phyloP scores from a whole-genome alignment of 306 rosid species.

The Medicago ruthenica region DNA sequence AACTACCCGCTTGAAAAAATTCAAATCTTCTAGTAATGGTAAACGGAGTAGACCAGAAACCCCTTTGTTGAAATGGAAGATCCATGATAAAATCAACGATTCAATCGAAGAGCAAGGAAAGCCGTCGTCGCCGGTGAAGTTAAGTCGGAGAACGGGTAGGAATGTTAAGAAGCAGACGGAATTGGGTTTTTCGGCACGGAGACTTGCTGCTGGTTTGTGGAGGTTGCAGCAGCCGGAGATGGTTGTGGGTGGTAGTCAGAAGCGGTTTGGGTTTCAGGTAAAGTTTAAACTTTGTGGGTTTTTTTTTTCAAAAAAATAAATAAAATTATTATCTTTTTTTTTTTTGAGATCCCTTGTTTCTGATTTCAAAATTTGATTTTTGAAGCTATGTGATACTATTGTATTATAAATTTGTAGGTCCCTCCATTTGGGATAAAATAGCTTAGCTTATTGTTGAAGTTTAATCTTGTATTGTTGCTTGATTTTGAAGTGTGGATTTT shows the following conservation, averaged over 20 bases:
- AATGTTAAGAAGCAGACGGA: slow-evolving; percentile 51
- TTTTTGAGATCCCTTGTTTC: slow-evolving; percentile 41
- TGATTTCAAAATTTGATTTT: slow-evolving; percentile 32
- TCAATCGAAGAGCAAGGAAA: slow-evolving; percentile 50
- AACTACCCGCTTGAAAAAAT: slow-evolving; percentile 47
- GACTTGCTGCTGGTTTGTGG: slow-evolving; percentile 91
- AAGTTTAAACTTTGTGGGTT: slow-evolving; percentile 10
- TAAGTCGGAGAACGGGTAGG: slow-evolving; percentile 44
- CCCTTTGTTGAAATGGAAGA: slow-evolving; percentile 82
- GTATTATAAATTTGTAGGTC: slow-evolving; percentile 14
- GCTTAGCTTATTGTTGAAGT: slow-evolving; percentile 4
- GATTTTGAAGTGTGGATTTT: slow-evolving; percentile 43
- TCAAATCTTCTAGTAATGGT: slow-evolving; percentile 54
- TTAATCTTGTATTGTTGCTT: slow-evolving; percentile 20
- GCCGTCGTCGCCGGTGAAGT: slow-evolving; percentile 35
- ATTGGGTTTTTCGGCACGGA: slow-evolving; percentile 66
- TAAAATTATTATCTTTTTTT: background rate
- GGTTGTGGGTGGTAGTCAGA: slow-evolving; percentile 11
- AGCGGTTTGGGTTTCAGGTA: slow-evolving; percentile 65
- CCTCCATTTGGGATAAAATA: slow-evolving; percentile 23
- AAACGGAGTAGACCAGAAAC: slow-evolving; percentile 88
- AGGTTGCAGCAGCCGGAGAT: slow-evolving; percentile 77
- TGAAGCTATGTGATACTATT: slow-evolving; percentile 31
- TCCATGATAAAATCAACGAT: slow-evolving; percentile 45
- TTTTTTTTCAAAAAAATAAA: no score